These are phyloP conservation scores for Anastatica hierochuntica DNA, from an alignment of 345 rosid genomes.

Conservation along the genomic window DNA sequence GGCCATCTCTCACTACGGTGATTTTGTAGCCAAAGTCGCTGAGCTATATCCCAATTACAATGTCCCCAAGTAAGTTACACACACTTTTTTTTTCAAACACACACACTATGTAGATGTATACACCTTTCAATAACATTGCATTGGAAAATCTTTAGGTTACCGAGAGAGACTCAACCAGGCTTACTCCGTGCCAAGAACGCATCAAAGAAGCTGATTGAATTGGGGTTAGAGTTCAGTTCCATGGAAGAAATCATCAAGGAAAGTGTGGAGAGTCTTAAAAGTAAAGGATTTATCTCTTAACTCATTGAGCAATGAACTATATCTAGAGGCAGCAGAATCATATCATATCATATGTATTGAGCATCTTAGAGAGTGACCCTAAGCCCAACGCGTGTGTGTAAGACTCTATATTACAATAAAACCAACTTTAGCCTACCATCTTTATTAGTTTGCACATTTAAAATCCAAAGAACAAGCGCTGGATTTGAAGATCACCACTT, in stretches of 20 bases:
- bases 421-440: too few relatives aligned
- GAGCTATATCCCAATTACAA: constrained; percentile 84
- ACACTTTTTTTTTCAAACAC: not conserved
- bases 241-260: constrained; percentile 86
- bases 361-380: too few relatives aligned
- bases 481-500: too few relatives aligned
- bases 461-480: too few relatives aligned
- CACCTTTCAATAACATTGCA: not conserved
- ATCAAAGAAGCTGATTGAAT: constrained; percentile 56
- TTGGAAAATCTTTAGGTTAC: constrained; percentile 29
- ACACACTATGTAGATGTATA: too few relatives aligned
- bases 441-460: too few relatives aligned
- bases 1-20: constrained; percentile 86
- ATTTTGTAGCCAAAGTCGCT: constrained; percentile 77
- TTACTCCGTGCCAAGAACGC: constrained; percentile 58
- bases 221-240: constrained; percentile 65
- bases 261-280: constrained; percentile 62
- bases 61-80: constrained; percentile 48
- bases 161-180: constrained; percentile 77
- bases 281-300: constrained; percentile 53
- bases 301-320: not conserved
- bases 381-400: too few relatives aligned
- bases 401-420: too few relatives aligned
- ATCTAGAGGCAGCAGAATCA: constrained; percentile 9
- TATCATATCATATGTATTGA: not conserved